These are phyloP conservation scores for Pinus taeda DNA, from an alignment of 75 land plant species.

Conservation along the genomic window DNA sequence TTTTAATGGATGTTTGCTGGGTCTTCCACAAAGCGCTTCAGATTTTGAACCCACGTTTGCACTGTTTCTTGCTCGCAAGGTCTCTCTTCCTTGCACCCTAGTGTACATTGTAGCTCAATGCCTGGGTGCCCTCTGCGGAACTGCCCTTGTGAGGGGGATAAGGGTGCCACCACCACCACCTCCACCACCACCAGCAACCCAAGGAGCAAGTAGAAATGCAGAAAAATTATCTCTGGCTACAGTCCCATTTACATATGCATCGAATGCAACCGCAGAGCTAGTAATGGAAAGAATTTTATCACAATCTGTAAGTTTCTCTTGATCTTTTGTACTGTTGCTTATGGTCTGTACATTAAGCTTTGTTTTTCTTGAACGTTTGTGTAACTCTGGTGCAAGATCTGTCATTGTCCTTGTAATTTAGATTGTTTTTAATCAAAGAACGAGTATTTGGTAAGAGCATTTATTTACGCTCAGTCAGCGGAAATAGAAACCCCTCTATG, in stretches of 20 bases:
- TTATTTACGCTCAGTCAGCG: not conserved
- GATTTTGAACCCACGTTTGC: no score
- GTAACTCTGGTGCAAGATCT: not conserved
- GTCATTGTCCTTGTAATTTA: not conserved
- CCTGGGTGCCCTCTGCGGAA: no score
- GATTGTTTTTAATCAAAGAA: not conserved
- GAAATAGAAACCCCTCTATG: not conserved
- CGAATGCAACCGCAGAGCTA: constrained; percentile 29
- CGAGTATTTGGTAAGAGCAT: not conserved
- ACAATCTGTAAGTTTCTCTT: constrained; percentile 22
- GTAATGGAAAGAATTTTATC: constrained; percentile 41
- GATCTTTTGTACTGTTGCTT: not conserved
- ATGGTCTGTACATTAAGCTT: not conserved
- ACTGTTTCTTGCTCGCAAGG: no score
- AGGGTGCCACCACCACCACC: no score
- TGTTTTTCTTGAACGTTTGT: not conserved
- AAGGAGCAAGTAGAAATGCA: no score
- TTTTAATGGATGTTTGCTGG: no score
- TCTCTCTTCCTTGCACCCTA: no score
- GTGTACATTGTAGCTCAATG: no score
- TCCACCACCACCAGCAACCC: no score
- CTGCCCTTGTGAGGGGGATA: no score
- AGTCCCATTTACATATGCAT: constrained; percentile 32
- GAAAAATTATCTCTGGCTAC: constrained; percentile 8
- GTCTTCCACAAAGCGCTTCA: no score